These are phyloP conservation scores for Paramarasmius palmivorus DNA, from an alignment of 1,284 basidiomycete species.

Conservation along the genomic window DNA sequence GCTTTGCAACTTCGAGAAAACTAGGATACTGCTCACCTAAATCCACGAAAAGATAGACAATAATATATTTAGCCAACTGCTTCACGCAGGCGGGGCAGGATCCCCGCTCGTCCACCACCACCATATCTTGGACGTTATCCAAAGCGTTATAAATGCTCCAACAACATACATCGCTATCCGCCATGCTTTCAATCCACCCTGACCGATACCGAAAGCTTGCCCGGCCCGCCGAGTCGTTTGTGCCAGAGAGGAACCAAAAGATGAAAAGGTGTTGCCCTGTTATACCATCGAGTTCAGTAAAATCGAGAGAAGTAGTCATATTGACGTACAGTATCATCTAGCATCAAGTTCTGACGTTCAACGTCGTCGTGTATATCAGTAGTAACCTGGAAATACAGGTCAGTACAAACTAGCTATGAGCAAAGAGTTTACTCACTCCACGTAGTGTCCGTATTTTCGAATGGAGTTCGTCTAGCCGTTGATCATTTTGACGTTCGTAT, in stretches of 20 bases:
- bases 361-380: constrained; percentile 80
- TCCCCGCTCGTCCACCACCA: constrained; percentile 37
- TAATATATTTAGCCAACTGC: too few relatives aligned
- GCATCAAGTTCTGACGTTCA: constrained; percentile 74
- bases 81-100: neutral
- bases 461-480: constrained; percentile 77
- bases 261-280: constrained; percentile 67
- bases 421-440: constrained; percentile 49
- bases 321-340: constrained; percentile 71
- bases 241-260: constrained; percentile 59
- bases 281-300: neutral
- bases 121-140: constrained; percentile 40
- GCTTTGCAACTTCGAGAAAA: too few relatives aligned
- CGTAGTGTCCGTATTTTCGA: constrained; percentile 77
- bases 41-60: too few relatives aligned
- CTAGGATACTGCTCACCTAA: too few relatives aligned
- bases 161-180: constrained; percentile 64
- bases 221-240: constrained; percentile 66
- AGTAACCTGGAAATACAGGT: constrained; percentile 53
- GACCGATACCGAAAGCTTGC: constrained; percentile 68
- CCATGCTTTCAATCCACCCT: constrained; percentile 66
- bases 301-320: neutral
- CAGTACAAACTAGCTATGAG: neutral
- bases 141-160: constrained; percentile 40
- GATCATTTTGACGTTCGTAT: constrained; percentile 81